These are phyloP conservation scores for Meyerozyma athensensis DNA, from an alignment of 1,139 yeast species.

Conservation along the genomic window DNA sequence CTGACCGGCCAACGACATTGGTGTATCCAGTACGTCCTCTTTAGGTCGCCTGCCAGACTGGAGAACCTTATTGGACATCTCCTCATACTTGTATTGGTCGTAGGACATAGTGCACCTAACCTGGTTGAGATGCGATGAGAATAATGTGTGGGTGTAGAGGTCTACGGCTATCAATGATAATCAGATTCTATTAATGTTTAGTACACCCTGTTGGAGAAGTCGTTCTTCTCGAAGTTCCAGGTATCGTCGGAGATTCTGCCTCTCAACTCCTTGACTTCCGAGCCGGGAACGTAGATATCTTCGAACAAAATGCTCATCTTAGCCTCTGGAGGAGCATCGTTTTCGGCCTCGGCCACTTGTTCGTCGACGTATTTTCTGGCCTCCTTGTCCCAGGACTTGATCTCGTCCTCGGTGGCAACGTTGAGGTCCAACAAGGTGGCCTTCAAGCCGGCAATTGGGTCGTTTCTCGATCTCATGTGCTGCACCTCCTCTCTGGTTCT, in stretches of 20 bases:
- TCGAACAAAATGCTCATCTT: constrained; percentile 91
- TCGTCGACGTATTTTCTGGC: constrained; percentile 94
- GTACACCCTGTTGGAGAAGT: constrained; percentile 55
- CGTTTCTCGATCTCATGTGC: constrained; percentile 98
- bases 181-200: constrained; percentile 15
- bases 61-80: constrained; percentile 74
- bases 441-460: constrained; percentile 96
- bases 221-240: constrained; percentile 77
- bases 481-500: constrained; percentile 99
- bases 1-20: constrained; percentile 67
- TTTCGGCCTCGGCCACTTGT: constrained; percentile 92
- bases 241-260: constrained; percentile 95
- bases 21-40: constrained; percentile 50
- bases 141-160: background rate
- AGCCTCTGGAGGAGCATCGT: constrained; percentile 93
- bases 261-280: constrained; percentile 88
- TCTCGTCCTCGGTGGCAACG: constrained; percentile 90
- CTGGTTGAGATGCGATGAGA: background rate
- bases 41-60: constrained; percentile 46
- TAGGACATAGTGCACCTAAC: constrained; percentile 7
- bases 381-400: constrained; percentile 89
- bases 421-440: constrained; percentile 74
- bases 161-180: no score
- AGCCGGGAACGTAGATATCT: constrained; percentile 94
- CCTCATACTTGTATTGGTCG: constrained; percentile 48